These are phyloP conservation scores for Odonthalia washingtoniensis DNA, from an alignment of 31 red algal species.

Conservation along the genomic window DNA sequence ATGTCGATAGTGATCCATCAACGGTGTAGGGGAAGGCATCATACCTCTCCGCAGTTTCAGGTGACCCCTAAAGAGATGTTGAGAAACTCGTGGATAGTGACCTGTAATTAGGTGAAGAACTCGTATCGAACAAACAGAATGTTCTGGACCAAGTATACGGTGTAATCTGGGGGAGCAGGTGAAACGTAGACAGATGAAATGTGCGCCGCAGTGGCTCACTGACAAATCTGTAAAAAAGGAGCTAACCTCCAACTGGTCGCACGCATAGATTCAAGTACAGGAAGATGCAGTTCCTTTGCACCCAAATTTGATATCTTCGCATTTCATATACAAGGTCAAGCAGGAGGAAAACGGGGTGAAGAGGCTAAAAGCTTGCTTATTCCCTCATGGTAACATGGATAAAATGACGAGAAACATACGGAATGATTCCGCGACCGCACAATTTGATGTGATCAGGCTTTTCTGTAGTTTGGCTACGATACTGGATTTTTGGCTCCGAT, in stretches of 20 bases:
- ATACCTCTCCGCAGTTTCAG: no score
- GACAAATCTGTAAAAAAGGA: conserved; percentile 33
- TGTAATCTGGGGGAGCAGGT: neutral
- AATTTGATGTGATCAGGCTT: no score
- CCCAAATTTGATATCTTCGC: conserved; percentile 26
- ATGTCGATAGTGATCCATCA: no score
- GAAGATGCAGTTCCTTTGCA: neutral
- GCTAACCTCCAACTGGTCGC: neutral
- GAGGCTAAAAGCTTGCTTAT: conserved; percentile 19
- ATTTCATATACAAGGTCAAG: conserved; percentile 17
- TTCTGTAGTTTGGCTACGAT: neutral
- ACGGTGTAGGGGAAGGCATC: no score
- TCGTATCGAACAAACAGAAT: conserved; percentile 15
- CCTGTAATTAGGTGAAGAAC: no score
- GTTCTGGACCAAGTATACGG: conserved; percentile 5
- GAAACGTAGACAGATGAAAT: conserved; percentile 26
- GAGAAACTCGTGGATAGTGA: no score
- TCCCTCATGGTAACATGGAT: conserved; percentile 16
- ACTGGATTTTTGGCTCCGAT: neutral
- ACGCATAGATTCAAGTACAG: neutral
- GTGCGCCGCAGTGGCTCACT: conserved; percentile 34
- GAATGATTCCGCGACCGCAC: neutral
- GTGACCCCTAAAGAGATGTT: no score
- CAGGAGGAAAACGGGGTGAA: neutral
- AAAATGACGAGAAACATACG: neutral